Evolutionary conservation across 2,329 filamentous ascomycete genomes (phyloP).

Genomic region (Fusarium graminum): DNA sequence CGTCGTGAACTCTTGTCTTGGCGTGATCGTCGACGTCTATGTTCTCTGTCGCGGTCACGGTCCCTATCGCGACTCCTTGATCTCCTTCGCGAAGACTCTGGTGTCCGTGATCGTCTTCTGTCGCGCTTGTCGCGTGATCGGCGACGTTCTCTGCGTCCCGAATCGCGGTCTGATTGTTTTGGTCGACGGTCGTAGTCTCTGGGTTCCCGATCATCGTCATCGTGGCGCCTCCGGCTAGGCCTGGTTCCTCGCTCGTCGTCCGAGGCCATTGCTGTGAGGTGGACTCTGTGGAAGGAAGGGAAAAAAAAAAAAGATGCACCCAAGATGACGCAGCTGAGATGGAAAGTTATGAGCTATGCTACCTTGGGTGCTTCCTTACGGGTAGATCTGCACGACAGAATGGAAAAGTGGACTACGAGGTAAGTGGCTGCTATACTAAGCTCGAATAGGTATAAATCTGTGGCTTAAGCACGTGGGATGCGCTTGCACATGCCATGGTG

Average conservation of each 20-base stretch:
- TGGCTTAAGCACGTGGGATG: conserved; percentile 29
- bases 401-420: conserved; percentile 22
- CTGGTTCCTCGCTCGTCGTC: conserved; percentile 43
- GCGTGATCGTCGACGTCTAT: conserved; percentile 51
- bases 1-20: conserved; percentile 49
- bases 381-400: conserved; percentile 28
- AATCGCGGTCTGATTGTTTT: conserved; percentile 44
- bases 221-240: conserved; percentile 35
- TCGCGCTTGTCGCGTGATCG: conserved; percentile 50
- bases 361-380: neutral
- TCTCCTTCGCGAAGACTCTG: conserved; percentile 47
- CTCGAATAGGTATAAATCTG: neutral
- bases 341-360: conserved; percentile 6
- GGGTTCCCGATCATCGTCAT: conserved; percentile 38
- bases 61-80: conserved; percentile 49
- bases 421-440: conserved; percentile 26
- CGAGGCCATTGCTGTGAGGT: conserved; percentile 46
- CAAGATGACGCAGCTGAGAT: conserved; percentile 31
- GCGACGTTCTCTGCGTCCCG: conserved; percentile 46
- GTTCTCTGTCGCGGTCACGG: conserved; percentile 46
- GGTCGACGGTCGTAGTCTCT: conserved; percentile 42
- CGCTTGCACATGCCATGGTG: conserved; percentile 30
- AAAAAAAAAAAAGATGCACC: neutral
- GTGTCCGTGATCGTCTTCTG: conserved; percentile 52
- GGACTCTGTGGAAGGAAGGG: conserved; percentile 1